Evolutionary conservation across 225 moss, liverwort and hornwort species (phyloP).

Genomic region (Anthoceros angustus): DNA sequence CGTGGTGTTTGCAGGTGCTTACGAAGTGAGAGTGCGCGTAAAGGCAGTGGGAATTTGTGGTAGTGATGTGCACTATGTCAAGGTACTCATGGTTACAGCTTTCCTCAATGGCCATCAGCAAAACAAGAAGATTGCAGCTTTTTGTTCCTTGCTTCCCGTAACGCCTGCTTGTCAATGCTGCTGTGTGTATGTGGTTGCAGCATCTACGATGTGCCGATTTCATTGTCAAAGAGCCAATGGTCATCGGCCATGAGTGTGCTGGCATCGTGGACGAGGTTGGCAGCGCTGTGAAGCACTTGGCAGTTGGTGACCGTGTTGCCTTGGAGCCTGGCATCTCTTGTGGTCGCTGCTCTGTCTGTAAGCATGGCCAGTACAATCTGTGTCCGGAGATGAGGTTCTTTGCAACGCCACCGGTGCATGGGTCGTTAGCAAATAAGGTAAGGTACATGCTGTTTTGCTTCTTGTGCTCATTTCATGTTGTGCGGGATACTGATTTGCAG

Average conservation of each 20-base stretch:
- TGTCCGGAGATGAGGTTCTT: conserved; percentile 85
- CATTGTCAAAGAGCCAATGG: conserved; percentile 77
- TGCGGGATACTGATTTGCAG: neutral
- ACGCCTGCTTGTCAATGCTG: no score
- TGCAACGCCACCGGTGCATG: conserved; percentile 68
- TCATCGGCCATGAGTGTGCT: conserved; percentile 68
- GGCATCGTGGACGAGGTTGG: conserved; percentile 65
- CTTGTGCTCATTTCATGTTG: neutral
- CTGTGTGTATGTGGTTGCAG: conserved; percentile 16
- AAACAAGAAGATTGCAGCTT: neutral
- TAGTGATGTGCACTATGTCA: conserved; percentile 87
- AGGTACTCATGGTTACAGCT: conserved; percentile 42
- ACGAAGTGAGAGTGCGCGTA: conserved; percentile 49
- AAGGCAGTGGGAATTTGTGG: conserved; percentile 98
- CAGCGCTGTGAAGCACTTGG: conserved; percentile 34
- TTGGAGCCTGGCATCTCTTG: conserved; percentile 73
- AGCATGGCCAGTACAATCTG: conserved; percentile 54
- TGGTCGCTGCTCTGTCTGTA: conserved; percentile 46
- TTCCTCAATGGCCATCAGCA: neutral
- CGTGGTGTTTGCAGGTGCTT: conserved; percentile 20
- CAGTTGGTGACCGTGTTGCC: conserved; percentile 58
- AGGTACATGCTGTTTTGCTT: neutral
- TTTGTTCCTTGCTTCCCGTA: neutral
- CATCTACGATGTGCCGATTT: conserved; percentile 56
- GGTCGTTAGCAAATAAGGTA: conserved; percentile 65